These are phyloP conservation scores for Chalaropsis thielavioides DNA, from an alignment of 2,329 filamentous ascomycete genomes.

Conservation along the genomic window DNA sequence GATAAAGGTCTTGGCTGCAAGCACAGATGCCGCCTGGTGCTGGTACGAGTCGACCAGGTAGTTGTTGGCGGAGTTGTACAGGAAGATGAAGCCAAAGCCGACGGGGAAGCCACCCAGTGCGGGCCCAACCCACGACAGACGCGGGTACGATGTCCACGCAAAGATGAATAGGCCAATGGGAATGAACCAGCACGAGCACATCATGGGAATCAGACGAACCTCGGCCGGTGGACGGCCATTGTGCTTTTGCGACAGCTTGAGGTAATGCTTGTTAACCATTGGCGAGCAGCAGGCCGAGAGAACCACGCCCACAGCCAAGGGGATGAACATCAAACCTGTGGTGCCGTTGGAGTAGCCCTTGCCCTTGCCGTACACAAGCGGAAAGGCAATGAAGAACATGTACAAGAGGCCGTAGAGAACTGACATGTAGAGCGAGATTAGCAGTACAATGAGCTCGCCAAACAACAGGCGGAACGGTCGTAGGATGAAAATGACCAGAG, in stretches of 20 bases:
- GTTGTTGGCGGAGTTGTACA: constrained; percentile 68
- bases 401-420: constrained; percentile 62
- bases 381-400: constrained; percentile 62
- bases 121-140: constrained; percentile 56
- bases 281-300: constrained; percentile 52
- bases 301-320: constrained; percentile 57
- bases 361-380: constrained; percentile 59
- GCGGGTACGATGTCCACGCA: constrained; percentile 48
- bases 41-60: constrained; percentile 52
- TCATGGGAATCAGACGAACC: constrained; percentile 67
- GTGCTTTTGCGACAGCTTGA: constrained; percentile 46
- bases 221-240: constrained; percentile 65
- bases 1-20: constrained; percentile 70
- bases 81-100: constrained; percentile 70
- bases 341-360: constrained; percentile 63
- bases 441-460: constrained; percentile 68
- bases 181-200: constrained; percentile 59
- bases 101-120: constrained; percentile 56
- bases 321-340: constrained; percentile 79
- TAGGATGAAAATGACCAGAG: constrained; percentile 58
- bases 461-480: constrained; percentile 79
- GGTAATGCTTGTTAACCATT: constrained; percentile 67
- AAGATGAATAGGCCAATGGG: constrained; percentile 45
- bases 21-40: constrained; percentile 62
- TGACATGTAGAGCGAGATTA: constrained; percentile 74